Evolutionary conservation across 1,284 basidiomycete species (phyloP), one percentile per base, ranked within the genome.

Genomic region (Takashimella tepidaria): DNA sequence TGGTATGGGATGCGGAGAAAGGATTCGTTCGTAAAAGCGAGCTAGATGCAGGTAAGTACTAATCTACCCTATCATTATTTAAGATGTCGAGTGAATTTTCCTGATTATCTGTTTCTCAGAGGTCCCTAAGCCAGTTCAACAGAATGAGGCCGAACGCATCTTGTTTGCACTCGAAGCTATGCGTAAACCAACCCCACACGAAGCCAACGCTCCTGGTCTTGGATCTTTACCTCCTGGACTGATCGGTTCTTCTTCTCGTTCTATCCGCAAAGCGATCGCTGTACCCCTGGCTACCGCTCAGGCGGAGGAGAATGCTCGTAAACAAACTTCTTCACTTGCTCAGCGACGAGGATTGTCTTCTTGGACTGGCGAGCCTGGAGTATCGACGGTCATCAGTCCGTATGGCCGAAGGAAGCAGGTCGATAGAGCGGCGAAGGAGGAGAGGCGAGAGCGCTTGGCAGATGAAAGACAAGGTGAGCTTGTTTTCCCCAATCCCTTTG

Each of bases 121-220:
- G 49, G 51, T 57, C 3, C 64, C 69, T 2, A 54, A 57, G 12
- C 63, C 63, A 0, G 53, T 65, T 4, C 61, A 61, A 26, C 56
- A 68, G 47, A 74, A 69, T 51, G 72, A 74, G 50, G 74, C 74
- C 26, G 74, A 76, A 49, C 63, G 72, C 0, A 74, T 76, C 41
- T 63, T 76, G 13, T 66, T 66, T 47, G 68, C 70, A 1, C 64
- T 76, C 31, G 74, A 76, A 57, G 61, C 64, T 2, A 60, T 69
- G 54, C 63, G 72, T 23, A 69, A 68, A 54, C 60, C 25, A 54
- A 66, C 47, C 59, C 66, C 4, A 52, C 45, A 63, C 3, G 61
- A 3, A 40, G 1, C 48, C 47, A 24, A 49, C 49, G 23, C 31
- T 8, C 49, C 56, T 21, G 55, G 60, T 20, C 48, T 44, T 22